phyloP scores from a whole-genome alignment of 345 rosid genomes.

The Erysimum cheiranthoides region DNA sequence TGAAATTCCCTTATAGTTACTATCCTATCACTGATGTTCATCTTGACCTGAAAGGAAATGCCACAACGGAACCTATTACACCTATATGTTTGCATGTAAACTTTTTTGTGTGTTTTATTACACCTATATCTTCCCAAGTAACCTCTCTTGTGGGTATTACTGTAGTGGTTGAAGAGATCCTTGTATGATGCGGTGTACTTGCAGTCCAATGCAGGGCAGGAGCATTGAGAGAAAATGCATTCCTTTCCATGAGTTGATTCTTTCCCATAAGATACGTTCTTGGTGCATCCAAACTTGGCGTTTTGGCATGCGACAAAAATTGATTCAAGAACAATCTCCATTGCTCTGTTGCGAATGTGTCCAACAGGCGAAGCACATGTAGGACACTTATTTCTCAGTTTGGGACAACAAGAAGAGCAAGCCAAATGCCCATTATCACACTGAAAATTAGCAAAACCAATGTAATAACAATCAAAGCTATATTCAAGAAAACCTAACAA shows the following conservation, averaged over 20 bases:
- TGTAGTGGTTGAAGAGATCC: conserved; percentile 42
- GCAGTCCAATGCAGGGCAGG: conserved; percentile 54
- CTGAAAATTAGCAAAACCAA: conserved; percentile 14
- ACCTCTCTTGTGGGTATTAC: too few relatives aligned
- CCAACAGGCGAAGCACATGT: conserved; percentile 49
- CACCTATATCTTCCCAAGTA: too few relatives aligned
- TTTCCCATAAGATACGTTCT: conserved; percentile 34
- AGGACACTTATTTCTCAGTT: conserved; percentile 49
- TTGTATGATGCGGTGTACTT: conserved; percentile 6
- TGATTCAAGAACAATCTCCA: conserved; percentile 54
- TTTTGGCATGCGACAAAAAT: conserved; percentile 46
- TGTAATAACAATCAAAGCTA: too few relatives aligned
- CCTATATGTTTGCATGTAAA: too few relatives aligned
- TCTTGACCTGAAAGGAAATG: rapidly evolving
- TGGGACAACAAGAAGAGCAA: conserved; percentile 51
- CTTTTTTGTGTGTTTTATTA: too few relatives aligned
- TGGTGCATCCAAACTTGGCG: conserved; percentile 49
- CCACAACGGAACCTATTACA: background rate
- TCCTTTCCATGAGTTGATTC: conserved; percentile 46
- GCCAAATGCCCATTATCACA: conserved; percentile 64
- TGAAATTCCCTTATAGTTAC: rapidly evolving
- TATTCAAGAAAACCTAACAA: too few relatives aligned
- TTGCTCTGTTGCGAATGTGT: conserved; percentile 51
- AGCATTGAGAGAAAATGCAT: conserved; percentile 44
- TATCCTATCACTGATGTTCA: background rate